These are phyloP conservation scores for Tetrapisispora fleetii DNA, from an alignment of 805 yeast genomes.

Conservation along the genomic window DNA sequence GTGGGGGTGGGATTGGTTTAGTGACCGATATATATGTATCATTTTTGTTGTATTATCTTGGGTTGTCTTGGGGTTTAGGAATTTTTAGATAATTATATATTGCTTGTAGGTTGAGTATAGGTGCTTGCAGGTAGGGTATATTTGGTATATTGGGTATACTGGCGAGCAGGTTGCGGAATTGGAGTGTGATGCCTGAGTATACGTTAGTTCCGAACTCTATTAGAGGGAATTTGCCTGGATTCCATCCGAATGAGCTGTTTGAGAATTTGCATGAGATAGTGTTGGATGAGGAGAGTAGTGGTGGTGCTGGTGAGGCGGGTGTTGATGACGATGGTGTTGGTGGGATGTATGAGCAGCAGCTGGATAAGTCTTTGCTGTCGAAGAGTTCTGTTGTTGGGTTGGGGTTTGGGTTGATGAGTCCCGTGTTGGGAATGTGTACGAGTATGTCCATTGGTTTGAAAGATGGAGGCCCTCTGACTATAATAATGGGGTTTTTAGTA, in stretches of 20 bases:
- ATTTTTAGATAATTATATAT: too few species aligned
- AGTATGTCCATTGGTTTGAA: slow-evolving; percentile 61
- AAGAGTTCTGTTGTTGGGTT: slow-evolving; percentile 65
- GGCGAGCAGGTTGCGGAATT: too few species aligned
- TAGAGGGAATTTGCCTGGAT: slow-evolving; percentile 15
- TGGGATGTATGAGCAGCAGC: slow-evolving; percentile 50
- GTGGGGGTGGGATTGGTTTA: too few species aligned
- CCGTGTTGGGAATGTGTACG: slow-evolving; percentile 68
- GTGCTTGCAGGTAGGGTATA: too few species aligned
- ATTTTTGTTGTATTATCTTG: too few species aligned
- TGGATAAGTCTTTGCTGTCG: slow-evolving; percentile 52
- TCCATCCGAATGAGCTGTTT: slow-evolving; percentile 19
- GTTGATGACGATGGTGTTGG: slow-evolving; percentile 53
- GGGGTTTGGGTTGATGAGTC: slow-evolving; percentile 75
- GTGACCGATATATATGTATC: too few species aligned
- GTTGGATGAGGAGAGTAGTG: slow-evolving; percentile 27
- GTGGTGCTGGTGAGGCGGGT: slow-evolving; percentile 37
- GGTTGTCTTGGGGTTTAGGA: too few species aligned
- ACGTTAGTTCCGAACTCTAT: slow-evolving; percentile 14
- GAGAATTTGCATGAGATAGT: slow-evolving; percentile 24
- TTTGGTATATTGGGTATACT: too few species aligned
- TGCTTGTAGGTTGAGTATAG: too few species aligned
- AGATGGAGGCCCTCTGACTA: slow-evolving; percentile 71
- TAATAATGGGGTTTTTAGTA: slow-evolving; percentile 63
- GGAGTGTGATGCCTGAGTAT: slow-evolving; percentile 14